A percentile compares a stretch with the other conserved stretches of the same genome.
Evolutionary conservation across 495 filamentous ascomycete species (phyloP).

Genomic region (Penicillium cinerascens): DNA sequence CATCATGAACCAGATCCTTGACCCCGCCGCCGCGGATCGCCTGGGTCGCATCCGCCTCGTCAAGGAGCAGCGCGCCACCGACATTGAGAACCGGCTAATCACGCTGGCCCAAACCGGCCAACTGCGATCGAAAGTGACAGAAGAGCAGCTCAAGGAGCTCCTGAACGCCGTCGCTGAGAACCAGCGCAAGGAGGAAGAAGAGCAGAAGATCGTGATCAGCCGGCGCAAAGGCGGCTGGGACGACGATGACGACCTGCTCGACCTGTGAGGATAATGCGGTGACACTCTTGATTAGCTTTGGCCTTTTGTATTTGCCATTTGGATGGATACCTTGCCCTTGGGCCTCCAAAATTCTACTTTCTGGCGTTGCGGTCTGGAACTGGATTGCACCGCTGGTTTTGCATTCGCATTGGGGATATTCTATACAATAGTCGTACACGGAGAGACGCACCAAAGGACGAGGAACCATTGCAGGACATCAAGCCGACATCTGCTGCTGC

Average conservation of each 20-base stretch:
- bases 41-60: constrained; percentile 92
- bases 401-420: constrained; percentile 6
- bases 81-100: constrained; percentile 90
- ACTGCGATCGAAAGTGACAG: constrained; percentile 80
- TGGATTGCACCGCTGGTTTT: neutral
- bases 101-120: constrained; percentile 86
- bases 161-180: constrained; percentile 77
- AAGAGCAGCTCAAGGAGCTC: constrained; percentile 89
- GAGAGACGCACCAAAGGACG: neutral
- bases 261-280: constrained; percentile 42
- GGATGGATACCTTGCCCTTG: constrained; percentile 5
- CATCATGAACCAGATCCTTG: constrained; percentile 87
- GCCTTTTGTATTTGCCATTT: constrained; percentile 4
- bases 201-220: constrained; percentile 79
- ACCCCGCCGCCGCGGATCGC: constrained; percentile 88
- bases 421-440: constrained; percentile 19
- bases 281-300: constrained; percentile 1
- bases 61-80: constrained; percentile 83
- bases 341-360: constrained; percentile 6
- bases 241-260: constrained; percentile 80
- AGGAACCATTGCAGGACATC: neutral
- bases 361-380: constrained; percentile 14
- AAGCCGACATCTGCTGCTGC: constrained; percentile 28
- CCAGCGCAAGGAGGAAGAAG: constrained; percentile 53
- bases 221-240: constrained; percentile 82